phyloP scores from a whole-genome alignment of 768 basidiomycete species.

The Crucibulum laeve region DNA sequence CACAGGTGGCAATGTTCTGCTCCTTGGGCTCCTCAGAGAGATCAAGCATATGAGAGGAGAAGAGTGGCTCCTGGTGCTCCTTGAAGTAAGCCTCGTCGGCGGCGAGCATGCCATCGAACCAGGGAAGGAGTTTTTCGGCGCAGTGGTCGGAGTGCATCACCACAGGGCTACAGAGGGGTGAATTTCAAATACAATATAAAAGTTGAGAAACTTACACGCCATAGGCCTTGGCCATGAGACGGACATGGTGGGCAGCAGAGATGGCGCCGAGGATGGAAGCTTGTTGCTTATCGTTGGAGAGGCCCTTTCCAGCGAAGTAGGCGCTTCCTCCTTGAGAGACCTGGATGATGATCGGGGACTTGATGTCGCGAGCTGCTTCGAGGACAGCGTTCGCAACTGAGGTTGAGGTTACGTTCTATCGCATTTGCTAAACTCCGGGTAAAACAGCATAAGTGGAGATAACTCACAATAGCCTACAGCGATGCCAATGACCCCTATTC shows the following conservation, averaged over 20 bases:
- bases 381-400: constrained; percentile 92
- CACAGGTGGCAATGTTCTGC: constrained; percentile 92
- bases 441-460: constrained; percentile 3
- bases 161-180: constrained; percentile 65
- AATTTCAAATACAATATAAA: constrained; percentile 3
- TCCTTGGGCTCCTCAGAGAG: constrained; percentile 91
- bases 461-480: constrained; percentile 69
- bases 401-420: constrained; percentile 93
- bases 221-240: constrained; percentile 82
- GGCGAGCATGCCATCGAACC: constrained; percentile 99
- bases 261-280: constrained; percentile 91
- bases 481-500: constrained; percentile 7
- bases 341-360: constrained; percentile 96
- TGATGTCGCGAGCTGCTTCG: constrained; percentile 96
- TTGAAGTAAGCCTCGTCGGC: constrained; percentile 94
- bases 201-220: constrained; percentile 68
- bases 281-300: constrained; percentile 92
- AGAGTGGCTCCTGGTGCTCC: constrained; percentile 80
- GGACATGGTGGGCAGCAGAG: constrained; percentile 90
- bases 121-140: constrained; percentile 94
- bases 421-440: constrained; percentile 6
- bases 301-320: constrained; percentile 95
- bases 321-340: constrained; percentile 96
- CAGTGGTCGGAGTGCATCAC: constrained; percentile 98
- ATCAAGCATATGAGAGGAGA: constrained; percentile 99